Evolutionary conservation across 129 eudicot species (phyloP).

Genomic region (Cynara cardunculus): DNA sequence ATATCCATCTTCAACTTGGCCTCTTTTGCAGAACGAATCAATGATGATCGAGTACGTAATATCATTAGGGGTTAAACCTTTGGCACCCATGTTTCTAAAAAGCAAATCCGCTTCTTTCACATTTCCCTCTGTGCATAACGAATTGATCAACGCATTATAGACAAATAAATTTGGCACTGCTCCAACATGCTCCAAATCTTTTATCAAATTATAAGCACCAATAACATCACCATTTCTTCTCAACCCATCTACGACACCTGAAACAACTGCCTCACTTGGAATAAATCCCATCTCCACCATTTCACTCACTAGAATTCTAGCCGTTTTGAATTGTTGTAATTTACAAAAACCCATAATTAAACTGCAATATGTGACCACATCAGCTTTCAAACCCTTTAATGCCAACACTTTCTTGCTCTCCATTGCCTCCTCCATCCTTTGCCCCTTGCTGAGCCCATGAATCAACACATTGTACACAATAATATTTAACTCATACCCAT

Average conservation of each 20-base stretch:
- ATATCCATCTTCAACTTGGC: constrained; percentile 53
- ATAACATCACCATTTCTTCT: constrained; percentile 58
- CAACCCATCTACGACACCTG: constrained; percentile 70
- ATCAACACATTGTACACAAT: constrained; percentile 72
- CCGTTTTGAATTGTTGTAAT: constrained; percentile 33
- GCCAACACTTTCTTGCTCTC: constrained; percentile 43
- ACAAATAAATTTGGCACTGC: constrained; percentile 55
- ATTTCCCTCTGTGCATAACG: constrained; percentile 62
- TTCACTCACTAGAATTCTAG: constrained; percentile 44
- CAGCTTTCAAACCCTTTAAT: constrained; percentile 58
- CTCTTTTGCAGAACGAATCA: constrained; percentile 66
- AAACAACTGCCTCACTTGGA: constrained; percentile 68
- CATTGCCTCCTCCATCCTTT: constrained; percentile 56
- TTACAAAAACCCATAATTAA: constrained; percentile 64
- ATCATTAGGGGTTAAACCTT: constrained; percentile 59
- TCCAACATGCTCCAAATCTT: constrained; percentile 37
- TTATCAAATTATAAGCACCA: constrained; percentile 54
- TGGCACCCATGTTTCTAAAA: constrained; percentile 48
- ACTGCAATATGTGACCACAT: constrained; percentile 72
- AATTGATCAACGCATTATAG: constrained; percentile 64
- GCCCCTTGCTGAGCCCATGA: constrained; percentile 68
- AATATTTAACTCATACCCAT: constrained; percentile 43
- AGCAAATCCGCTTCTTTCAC: constrained; percentile 54
- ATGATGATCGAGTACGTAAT: constrained; percentile 63
- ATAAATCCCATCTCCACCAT: constrained; percentile 64